Evolutionary conservation across 352 stramenopile species (phyloP), one percentile per base, ranked within the genome.

Genomic region (Salisapilia sapeloensis): DNA sequence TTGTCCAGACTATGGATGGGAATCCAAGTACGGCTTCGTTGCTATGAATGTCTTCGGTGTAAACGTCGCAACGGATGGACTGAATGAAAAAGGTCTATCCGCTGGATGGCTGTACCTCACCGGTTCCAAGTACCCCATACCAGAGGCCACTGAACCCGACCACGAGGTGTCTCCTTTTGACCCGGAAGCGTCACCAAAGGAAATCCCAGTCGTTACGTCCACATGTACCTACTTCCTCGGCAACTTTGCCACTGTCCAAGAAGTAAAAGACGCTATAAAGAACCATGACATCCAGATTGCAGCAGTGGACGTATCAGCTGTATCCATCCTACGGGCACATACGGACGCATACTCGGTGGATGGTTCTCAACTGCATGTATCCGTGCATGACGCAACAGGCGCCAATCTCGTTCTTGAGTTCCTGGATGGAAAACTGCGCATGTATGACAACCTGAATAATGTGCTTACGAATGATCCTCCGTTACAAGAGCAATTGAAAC

Each of bases 381-480:
- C 48, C 33, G 48, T 85, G 3, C 70, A 78, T 26, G 70, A 85
- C 30, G 53, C 53, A 0, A 38, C 53, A n/a, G 65, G 65, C 12
- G 39, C 71, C 16, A 80, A 42, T 47, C 48, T 85, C 32, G 70
- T 81, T 23, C 59, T 85, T 18, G 70, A 85, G 34, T 77, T 82
- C 29, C 40, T 85, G 16, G 23, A 76, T 9, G 65, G 70, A 10
- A 35, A 60, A 28, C 35, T 56, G 10, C 49, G 60, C 20, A 38
- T 82, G 2, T 60, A 79, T 35, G 60, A 82, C 30, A 82, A 82
- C 40, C 37, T 56, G 6, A 72, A 70, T 34, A 46, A 49, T 3
- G 70, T 85, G 29, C 39, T 85, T 24, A 85, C 65, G 4, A 85
- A 82, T 46, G 63, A 71, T 10, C 70, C 70, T 8, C 60, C 63